Evolutionary conservation across 192 early-diverging fungal genomes (phyloP).

Genomic region (Cladochytrium replicatum): DNA sequence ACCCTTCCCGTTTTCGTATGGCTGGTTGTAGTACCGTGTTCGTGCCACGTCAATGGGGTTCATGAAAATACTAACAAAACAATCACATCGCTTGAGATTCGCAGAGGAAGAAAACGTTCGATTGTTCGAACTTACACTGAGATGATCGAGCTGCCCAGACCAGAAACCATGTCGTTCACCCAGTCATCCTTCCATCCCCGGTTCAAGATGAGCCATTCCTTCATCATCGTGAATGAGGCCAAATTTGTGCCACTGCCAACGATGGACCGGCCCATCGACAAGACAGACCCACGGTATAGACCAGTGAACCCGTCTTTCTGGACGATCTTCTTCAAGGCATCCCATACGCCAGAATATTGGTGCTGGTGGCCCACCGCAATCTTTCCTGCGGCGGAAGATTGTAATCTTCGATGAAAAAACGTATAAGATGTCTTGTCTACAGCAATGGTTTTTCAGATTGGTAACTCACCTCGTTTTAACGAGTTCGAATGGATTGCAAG

Average conservation of each 20-base stretch:
- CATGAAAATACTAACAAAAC: constrained; percentile 31
- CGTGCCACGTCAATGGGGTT: constrained; percentile 48
- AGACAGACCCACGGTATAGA: constrained; percentile 58
- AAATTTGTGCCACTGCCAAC: constrained; percentile 59
- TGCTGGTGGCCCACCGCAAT: constrained; percentile 63
- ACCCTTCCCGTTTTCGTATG: constrained; percentile 51
- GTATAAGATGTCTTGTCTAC: neutral
- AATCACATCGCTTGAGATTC: no score
- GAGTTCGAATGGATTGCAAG: constrained; percentile 67
- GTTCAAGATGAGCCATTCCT: constrained; percentile 50
- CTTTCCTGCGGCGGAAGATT: constrained; percentile 38
- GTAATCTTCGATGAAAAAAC: constrained; percentile 36
- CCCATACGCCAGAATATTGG: constrained; percentile 39
- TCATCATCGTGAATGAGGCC: constrained; percentile 56
- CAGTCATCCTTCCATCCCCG: constrained; percentile 50
- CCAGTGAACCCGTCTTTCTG: constrained; percentile 44
- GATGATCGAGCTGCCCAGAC: constrained; percentile 47
- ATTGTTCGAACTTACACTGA: constrained; percentile 31
- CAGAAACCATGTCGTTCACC: constrained; percentile 56
- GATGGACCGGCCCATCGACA: constrained; percentile 55
- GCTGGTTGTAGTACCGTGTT: constrained; percentile 65
- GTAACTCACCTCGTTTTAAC: constrained; percentile 54
- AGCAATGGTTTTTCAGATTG: neutral
- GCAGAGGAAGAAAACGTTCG: no score
- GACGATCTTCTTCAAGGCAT: constrained; percentile 44